These are phyloP conservation scores for Helminthosporium solani DNA, from an alignment of 2,329 filamentous ascomycete genomes.

Conservation along the genomic window DNA sequence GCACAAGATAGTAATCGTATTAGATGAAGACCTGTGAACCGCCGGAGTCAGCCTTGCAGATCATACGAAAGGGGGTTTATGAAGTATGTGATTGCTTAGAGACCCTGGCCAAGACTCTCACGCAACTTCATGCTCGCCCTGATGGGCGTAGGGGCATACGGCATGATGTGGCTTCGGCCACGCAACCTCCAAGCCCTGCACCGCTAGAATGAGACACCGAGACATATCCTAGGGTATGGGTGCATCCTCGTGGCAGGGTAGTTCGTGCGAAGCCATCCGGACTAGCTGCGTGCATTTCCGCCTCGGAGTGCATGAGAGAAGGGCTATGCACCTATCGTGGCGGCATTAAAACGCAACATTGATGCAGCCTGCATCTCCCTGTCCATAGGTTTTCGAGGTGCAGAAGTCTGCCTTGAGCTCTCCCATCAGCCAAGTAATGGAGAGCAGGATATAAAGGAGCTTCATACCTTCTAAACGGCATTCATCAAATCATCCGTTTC, in stretches of 20 bases:
- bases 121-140: constrained; percentile 5
- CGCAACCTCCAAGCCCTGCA: constrained; percentile 7
- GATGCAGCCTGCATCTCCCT: constrained; percentile 1
- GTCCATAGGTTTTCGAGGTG: constrained; percentile 6
- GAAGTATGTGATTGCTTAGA: constrained; percentile 5
- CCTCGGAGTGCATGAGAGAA: constrained; percentile 4
- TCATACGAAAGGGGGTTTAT: constrained; percentile 7
- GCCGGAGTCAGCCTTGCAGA: constrained; percentile 6
- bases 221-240: constrained; percentile 5
- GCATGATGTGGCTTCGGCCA: constrained; percentile 7
- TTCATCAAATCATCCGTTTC: constrained; percentile 10
- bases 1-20: constrained; percentile 5
- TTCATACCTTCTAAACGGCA: constrained; percentile 11
- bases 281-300: constrained; percentile 2
- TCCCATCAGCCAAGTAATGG: constrained; percentile 8
- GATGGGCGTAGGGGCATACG: constrained; percentile 5
- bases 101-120: constrained; percentile 1
- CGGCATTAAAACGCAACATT: constrained; percentile 9
- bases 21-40: constrained; percentile 9
- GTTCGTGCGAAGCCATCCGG: neutral
- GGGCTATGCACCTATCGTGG: constrained; percentile 6
- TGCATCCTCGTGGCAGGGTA: constrained; percentile 3
- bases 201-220: constrained; percentile 4
- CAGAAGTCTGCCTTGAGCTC: constrained; percentile 13
- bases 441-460: constrained; percentile 13